Evolutionary conservation across 768 basidiomycete genomes (phyloP).

Genomic region (Tulasnella calospora): DNA sequence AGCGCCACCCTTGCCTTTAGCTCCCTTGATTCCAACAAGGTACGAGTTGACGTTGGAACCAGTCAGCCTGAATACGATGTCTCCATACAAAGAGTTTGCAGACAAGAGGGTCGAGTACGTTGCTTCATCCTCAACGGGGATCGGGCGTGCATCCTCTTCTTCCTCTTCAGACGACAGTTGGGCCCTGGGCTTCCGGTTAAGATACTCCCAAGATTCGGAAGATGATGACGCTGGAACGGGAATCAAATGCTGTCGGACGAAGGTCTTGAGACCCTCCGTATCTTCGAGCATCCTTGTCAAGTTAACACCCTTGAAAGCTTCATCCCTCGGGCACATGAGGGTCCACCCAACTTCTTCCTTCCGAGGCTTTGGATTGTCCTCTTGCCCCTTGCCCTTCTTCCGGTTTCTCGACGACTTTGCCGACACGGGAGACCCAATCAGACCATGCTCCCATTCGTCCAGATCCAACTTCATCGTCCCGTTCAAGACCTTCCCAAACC

Average conservation of each 20-base stretch:
- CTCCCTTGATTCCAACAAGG: slow-evolving; percentile 43
- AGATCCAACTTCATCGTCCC: slow-evolving; percentile 46
- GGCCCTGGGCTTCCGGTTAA: slow-evolving; percentile 25
- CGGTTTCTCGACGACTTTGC: slow-evolving; percentile 34
- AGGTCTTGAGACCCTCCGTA: slow-evolving; percentile 46
- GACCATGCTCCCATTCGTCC: slow-evolving; percentile 23
- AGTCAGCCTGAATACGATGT: slow-evolving; percentile 66
- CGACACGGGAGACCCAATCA: background rate
- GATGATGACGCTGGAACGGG: slow-evolving; percentile 38
- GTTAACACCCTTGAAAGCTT: slow-evolving; percentile 84
- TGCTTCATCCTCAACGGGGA: slow-evolving; percentile 63
- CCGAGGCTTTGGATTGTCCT: background rate
- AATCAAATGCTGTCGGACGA: slow-evolving; percentile 75
- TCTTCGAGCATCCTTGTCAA: slow-evolving; percentile 66
- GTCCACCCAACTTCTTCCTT: slow-evolving; percentile 58
- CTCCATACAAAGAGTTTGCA: slow-evolving; percentile 61
- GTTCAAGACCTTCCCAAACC: slow-evolving; percentile 86
- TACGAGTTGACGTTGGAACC: slow-evolving; percentile 35
- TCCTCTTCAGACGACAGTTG: slow-evolving; percentile 36
- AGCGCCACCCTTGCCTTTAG: slow-evolving; percentile 39
- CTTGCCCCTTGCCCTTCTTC: slow-evolving; percentile 2
- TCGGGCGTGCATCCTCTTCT: slow-evolving; percentile 64
- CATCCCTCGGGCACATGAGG: slow-evolving; percentile 83
- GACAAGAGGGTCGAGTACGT: slow-evolving; percentile 78
- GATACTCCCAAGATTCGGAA: background rate